These are phyloP conservation scores for Penicillium parvum DNA, from an alignment of 495 filamentous ascomycete genomes.

Conservation along the genomic window DNA sequence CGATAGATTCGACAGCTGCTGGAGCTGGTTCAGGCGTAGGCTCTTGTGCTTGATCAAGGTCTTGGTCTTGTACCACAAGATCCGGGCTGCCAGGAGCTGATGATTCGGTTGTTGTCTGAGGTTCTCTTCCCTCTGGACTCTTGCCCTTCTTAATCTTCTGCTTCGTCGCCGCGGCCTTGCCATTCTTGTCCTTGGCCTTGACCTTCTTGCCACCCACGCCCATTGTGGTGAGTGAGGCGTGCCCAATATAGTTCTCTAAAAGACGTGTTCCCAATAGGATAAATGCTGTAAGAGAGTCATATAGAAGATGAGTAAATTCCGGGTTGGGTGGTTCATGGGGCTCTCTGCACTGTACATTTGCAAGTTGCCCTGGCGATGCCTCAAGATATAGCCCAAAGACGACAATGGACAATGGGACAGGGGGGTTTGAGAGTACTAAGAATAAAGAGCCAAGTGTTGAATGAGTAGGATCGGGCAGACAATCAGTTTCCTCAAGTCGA, in stretches of 20 bases:
- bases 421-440: slow-evolving; percentile 8
- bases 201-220: slow-evolving; percentile 33
- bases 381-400: slow-evolving; percentile 38
- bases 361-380: slow-evolving; percentile 27
- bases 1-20: slow-evolving; percentile 16
- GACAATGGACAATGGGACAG: slow-evolving; percentile 8
- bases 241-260: slow-evolving; percentile 25
- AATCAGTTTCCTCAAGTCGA: slow-evolving; percentile 17
- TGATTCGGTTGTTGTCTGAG: slow-evolving; percentile 27
- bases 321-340: slow-evolving; percentile 29
- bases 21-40: slow-evolving; percentile 21
- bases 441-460: slow-evolving; percentile 14
- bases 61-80: slow-evolving; percentile 21
- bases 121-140: slow-evolving; percentile 31
- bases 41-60: slow-evolving; percentile 15
- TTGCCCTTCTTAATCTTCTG: slow-evolving; percentile 42
- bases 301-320: slow-evolving; percentile 27
- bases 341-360: slow-evolving; percentile 36
- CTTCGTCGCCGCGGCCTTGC: slow-evolving; percentile 28
- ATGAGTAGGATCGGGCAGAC: slow-evolving; percentile 19
- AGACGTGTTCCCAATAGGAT: slow-evolving; percentile 46
- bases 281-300: slow-evolving; percentile 14
- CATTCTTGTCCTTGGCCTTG: slow-evolving; percentile 33
- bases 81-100: slow-evolving; percentile 24
- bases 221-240: slow-evolving; percentile 36